Conservation (phyloP, 495 filamentous ascomycete species). For the Annulohypoxylon stygium region DNA sequence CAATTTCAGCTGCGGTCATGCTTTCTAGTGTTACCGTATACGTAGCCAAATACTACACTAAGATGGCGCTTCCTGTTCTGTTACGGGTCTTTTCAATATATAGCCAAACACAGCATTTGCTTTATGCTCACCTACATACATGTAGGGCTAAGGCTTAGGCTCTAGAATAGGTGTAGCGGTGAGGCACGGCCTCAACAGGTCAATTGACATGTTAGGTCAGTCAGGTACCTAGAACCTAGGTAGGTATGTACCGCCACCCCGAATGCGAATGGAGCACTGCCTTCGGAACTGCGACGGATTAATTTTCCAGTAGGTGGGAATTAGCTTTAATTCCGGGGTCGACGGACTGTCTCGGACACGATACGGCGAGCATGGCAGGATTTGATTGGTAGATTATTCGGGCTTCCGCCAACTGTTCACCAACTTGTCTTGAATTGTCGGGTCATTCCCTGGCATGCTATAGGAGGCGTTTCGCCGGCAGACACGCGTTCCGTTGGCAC, state of each 20-base stretch:
- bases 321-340: conserved; percentile 5
- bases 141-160: conserved; percentile 6
- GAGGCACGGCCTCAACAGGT: neutral
- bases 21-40: neutral
- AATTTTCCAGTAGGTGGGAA: neutral
- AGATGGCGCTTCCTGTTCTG: neutral
- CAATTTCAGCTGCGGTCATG: neutral
- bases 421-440: neutral
- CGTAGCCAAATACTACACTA: neutral
- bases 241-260: neutral
- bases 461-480: conserved; percentile 10
- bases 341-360: conserved; percentile 11
- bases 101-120: neutral
- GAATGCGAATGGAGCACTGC: conserved; percentile 7
- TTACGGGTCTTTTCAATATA: neutral
- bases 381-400: conserved; percentile 1
- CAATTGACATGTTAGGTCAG: neutral
- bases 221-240: too few relatives aligned
- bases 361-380: neutral
- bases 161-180: conserved; percentile 19
- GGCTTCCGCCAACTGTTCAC: neutral
- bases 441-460: neutral
- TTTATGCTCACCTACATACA: conserved; percentile 7
- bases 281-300: neutral
- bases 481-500: conserved; percentile 14